phyloP scores from a whole-genome alignment of 768 basidiomycete genomes.

The Pluteus cervinus region DNA sequence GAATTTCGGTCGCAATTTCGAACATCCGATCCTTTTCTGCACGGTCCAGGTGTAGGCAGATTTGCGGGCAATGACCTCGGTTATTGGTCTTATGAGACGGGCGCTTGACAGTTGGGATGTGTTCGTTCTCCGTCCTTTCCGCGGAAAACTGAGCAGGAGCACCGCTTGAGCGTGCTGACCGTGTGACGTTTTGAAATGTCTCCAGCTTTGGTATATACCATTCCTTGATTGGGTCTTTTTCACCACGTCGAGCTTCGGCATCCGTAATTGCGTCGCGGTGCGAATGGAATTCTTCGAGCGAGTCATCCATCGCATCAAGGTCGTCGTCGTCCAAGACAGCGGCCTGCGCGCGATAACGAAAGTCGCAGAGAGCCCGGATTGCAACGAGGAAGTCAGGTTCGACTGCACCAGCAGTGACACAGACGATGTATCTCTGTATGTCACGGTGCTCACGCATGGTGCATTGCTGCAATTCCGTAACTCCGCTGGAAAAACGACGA shows the following conservation, averaged over 20 bases:
- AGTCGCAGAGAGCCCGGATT: conserved; percentile 29
- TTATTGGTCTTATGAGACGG: conserved; percentile 25
- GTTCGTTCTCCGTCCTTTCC: conserved; percentile 25
- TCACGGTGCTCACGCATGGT: conserved; percentile 33
- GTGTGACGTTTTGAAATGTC: conserved; percentile 24
- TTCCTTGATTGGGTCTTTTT: conserved; percentile 19
- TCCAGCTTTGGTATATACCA: conserved; percentile 40
- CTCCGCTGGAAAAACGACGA: conserved; percentile 30
- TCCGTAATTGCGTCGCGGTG: too few species aligned
- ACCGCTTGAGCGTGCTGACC: conserved; percentile 21
- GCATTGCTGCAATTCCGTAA: conserved; percentile 33
- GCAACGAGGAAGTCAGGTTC: conserved; percentile 21
- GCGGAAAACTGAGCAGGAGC: conserved; percentile 27
- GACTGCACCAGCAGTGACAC: conserved; percentile 27
- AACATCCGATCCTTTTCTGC: too few species aligned
- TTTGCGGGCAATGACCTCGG: conserved; percentile 26
- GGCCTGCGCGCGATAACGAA: conserved; percentile 28
- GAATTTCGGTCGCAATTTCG: too few species aligned
- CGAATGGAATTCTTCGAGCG: too few species aligned
- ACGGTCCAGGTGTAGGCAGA: conserved; percentile 24
- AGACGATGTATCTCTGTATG: conserved; percentile 28
- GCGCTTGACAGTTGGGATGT: conserved; percentile 26
- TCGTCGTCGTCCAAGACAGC: conserved; percentile 16
- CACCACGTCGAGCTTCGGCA: too few species aligned
- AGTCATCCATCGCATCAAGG: conserved; percentile 11